Base-by-base conservation (phyloP, 345 rosid species). In the Dipteronia sinensis region DNA sequence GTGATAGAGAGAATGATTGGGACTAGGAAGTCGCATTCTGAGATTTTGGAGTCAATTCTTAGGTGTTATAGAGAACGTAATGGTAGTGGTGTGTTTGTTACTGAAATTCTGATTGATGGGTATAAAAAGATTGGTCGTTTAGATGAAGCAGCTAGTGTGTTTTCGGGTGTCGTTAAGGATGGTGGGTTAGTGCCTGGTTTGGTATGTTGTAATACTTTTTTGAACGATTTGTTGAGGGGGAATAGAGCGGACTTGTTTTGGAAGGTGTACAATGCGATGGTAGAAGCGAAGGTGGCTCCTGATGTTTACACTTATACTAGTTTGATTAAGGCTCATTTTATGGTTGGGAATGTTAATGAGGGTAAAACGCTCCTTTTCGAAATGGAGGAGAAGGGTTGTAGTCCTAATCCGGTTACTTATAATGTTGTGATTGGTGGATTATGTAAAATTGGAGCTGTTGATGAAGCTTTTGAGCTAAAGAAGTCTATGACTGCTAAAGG, bases 261-360 rank as follows among this genome's bases (percentile, higher is more conserved):
- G 94, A 81, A 82, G 83, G 86, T 83, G 56, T 87, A 86, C 66
- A 69, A 85, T 72, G 84, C 67, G 71, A 90, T 94, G 89, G 17
- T 78, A 56, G 92, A 88, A 76, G 83, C 79, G 62, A 79, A 86
- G 69, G 31, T 89, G 25, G 86, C 73, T 20, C 89, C 84, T 25
- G 93, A 91, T 86, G 83, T 79, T 65, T 88, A 85, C 58, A 84
- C 84, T 69, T 89, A 85, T 70, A 86, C 83, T 3, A 88, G 64
- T 82, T 72, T 93, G 83, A 87, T 89, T 31, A 86, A 78, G 80
- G 95, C 95, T 17, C 88, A 89, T 86, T 90, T 86, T 78, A 89
- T 77, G 78, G 86, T 15, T 65, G 92, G 86, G 65, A 86, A 89
- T 77, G 86, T 81, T 68, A 74, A 82, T 49, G 69, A 77, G 74